These are phyloP conservation scores for Cylindrotheca closterium DNA, from an alignment of 108 stramenopile genomes.

Conservation along the genomic window DNA sequence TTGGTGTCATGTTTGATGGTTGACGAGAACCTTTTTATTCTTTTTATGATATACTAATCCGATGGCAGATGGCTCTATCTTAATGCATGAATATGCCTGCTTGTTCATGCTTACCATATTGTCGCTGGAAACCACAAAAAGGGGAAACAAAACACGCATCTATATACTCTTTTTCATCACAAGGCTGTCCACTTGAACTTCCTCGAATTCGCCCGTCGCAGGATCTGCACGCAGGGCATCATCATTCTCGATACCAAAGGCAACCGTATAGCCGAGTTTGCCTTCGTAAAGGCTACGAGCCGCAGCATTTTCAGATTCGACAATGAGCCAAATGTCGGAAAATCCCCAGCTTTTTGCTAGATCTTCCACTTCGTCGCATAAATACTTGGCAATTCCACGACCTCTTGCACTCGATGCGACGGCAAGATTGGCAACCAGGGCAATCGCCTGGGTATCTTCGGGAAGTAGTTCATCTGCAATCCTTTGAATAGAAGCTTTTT, in stretches of 20 bases:
- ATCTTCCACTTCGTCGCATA: conserved; percentile 57
- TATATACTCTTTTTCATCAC: conserved; percentile 42
- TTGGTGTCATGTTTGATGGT: too few species aligned
- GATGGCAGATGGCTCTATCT: too few species aligned
- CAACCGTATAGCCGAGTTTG: conserved; percentile 48
- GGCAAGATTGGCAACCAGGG: conserved; percentile 59
- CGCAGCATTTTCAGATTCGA: conserved; percentile 57
- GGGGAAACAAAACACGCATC: too few species aligned
- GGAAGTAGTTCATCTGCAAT: conserved; percentile 49
- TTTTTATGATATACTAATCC: too few species aligned
- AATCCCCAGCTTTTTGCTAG: conserved; percentile 51
- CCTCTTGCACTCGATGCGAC: conserved; percentile 54
- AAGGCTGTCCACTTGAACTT: conserved; percentile 47
- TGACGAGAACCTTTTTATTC: too few species aligned
- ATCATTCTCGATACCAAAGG: conserved; percentile 18
- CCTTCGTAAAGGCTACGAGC: conserved; percentile 55
- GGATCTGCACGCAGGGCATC: conserved; percentile 51
- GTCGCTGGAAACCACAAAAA: too few species aligned
- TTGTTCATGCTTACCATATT: too few species aligned
- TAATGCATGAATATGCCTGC: too few species aligned
- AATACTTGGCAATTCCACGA: conserved; percentile 40
- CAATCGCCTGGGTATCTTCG: conserved; percentile 44
- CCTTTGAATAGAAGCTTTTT: conserved; percentile 45
- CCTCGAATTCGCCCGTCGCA: conserved; percentile 47
- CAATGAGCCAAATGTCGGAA: conserved; percentile 46